These are phyloP conservation scores for Coprinopsis cinerea DNA, from an alignment of 768 basidiomycete genomes.

Conservation along the genomic window DNA sequence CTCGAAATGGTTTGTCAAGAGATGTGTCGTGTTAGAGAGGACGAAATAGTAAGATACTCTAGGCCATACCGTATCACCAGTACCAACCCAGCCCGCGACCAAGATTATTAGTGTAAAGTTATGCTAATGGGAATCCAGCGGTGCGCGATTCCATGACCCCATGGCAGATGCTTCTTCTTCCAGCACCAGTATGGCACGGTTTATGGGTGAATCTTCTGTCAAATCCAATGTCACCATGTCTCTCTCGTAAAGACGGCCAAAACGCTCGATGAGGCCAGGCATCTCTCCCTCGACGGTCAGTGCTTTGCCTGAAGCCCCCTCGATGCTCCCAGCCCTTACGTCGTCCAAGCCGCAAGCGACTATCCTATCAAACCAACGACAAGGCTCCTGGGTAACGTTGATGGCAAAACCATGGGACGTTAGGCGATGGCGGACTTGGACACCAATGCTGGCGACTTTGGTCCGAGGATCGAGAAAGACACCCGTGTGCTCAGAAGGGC, in stretches of 20 bases:
- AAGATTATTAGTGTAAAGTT: not conserved
- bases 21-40: no score
- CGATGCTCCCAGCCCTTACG: slow-evolving; percentile 72
- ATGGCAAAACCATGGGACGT: slow-evolving; percentile 94
- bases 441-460: slow-evolving; percentile 94
- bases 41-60: no score
- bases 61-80: no score
- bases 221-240: slow-evolving; percentile 40
- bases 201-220: slow-evolving; percentile 39
- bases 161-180: slow-evolving; percentile 39
- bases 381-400: slow-evolving; percentile 80
- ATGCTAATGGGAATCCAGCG: slow-evolving; percentile 11
- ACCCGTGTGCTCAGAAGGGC: slow-evolving; percentile 79
- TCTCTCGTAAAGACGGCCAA: slow-evolving; percentile 44
- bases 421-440: slow-evolving; percentile 90
- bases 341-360: slow-evolving; percentile 88
- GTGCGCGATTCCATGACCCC: slow-evolving; percentile 35
- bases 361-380: slow-evolving; percentile 80
- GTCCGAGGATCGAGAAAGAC: slow-evolving; percentile 76
- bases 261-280: slow-evolving; percentile 39
- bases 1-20: no score
- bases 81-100: no score
- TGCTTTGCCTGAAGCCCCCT: slow-evolving; percentile 32
- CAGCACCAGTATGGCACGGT: slow-evolving; percentile 38
- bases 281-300: slow-evolving; percentile 47